Conservation (phyloP, 1,139 yeast genomes). For the Saccharomycopsis phalli region DNA sequence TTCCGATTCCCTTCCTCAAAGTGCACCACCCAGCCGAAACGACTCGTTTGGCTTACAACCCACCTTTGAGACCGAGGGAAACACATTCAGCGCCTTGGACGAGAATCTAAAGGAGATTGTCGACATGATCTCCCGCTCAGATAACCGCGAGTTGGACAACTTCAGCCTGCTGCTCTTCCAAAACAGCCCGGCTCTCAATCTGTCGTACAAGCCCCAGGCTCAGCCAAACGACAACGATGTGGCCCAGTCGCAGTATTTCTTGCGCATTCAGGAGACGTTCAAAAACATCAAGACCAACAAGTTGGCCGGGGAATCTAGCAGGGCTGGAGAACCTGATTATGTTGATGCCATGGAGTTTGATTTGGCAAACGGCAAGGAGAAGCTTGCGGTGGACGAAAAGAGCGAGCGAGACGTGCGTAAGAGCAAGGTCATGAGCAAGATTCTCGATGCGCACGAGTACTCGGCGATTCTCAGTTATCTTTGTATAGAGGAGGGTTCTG, state of each 20-base stretch:
- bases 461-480: conserved; percentile 18
- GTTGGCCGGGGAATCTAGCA: not conserved
- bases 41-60: no score
- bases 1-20: not conserved
- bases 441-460: conserved; percentile 17
- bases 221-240: not conserved
- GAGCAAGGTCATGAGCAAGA: conserved; percentile 16
- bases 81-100: conserved; percentile 16
- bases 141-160: conserved; percentile 10
- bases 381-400: not conserved
- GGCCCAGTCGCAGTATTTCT: no score
- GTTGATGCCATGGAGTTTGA: not conserved
- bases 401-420: conserved; percentile 7
- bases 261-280: conserved; percentile 13
- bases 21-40: not conserved
- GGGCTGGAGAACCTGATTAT: not conserved
- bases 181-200: not conserved
- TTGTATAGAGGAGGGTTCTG: conserved; percentile 8
- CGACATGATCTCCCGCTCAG: conserved; percentile 15
- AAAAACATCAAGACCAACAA: conserved; percentile 14
- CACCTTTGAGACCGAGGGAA: conserved; percentile 6
- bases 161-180: conserved; percentile 12
- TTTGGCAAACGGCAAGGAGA: not conserved
- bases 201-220: not conserved
- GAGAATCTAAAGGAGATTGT: conserved; percentile 16